Base-by-base conservation (phyloP, 306 rosid species). In the Begonia peltatifolia region DNA sequence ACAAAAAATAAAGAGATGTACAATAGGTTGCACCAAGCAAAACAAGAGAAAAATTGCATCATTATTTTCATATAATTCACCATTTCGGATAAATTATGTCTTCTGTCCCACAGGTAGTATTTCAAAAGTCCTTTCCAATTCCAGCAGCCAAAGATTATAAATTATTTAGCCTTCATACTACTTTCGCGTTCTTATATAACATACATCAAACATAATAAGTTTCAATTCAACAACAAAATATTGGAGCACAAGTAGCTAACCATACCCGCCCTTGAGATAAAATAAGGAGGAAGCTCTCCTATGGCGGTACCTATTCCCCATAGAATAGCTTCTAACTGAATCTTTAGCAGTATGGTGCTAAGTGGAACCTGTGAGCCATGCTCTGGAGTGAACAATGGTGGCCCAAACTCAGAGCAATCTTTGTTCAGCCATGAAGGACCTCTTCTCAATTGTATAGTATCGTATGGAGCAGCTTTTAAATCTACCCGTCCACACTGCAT, bases 221-320 rank as follows among this genome's bases (percentile, higher is more conserved):
- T 30, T 30, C 38, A 30, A 30, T 30, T 30, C 0, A 9, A 30
- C 38, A 30, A 30, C 38, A 30, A 20, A 1, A 20, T 20, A 20
- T 20, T 20, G 23, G 23, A 20, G 23, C 4, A 20, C 23, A 1
- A 20, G 23, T 20, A 20, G 23, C 23, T 11, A 48, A 42, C 53
- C 72, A 52, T 71, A 92, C 99, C 99, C 69, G 99, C 99, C 69
- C 96, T 81, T 70, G 99, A 86, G 69, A 92, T 81, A 66, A 92
- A 92, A 74, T 92, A 92, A 9, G 99, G 99, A 70, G 99, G 99
- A 77, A 92, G 96, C 78, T 92, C 99, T 58, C 99, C 99, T 15
- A 92, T 58, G 54, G 99, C 96, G 48, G 99, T 92, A 59, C 99
- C 99, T 38, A 80, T 9, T 57, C 99, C 99, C 99, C 99, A 92